Evolutionary conservation across 495 filamentous ascomycete genomes (phyloP), one percentile per base, ranked within the genome.

Genomic region (Lophiotrema nucula): DNA sequence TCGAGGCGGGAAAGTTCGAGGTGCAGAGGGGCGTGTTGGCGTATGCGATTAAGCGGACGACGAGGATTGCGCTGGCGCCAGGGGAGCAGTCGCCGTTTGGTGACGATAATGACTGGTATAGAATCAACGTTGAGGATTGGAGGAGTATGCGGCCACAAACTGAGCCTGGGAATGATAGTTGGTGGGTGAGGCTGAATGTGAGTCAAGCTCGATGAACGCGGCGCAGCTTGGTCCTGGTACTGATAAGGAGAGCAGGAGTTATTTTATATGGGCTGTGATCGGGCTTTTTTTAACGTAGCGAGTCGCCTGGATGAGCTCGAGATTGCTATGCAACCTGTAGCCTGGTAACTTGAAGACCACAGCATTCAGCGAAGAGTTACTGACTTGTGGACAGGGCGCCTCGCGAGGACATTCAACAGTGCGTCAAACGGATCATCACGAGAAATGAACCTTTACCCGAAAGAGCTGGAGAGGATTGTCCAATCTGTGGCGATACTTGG

Each of bases 141-240:
- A 41, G 37, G 21, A 31, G 21, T 13, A 28, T 51, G 45, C 52
- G 15, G 43, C 43, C 44, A 23, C 12, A 11, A 28, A 48, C 15
- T 2, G 28, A 11, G 43, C 3, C 22, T 10, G 28, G 13, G 4
- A 42, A 43, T 42, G 55, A 50, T 35, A 33, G 22, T 44, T 58
- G 55, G 55, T 58, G 55, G 55, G 18, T 43, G 33, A 43, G 55
- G 46, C 22, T 58, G 45, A 8, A 56, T 42, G 47, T 50, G 23
- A 51, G 46, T 43, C 1, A 16, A 22, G 16, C 4, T 25, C 28
- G n/a, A n/a, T n/a, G n/a, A n/a, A n/a, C n/a, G n/a, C n/a, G n/a
- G n/a, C n/a, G n/a, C n/a, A n/a, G n/a, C n/a, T n/a, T n/a, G n/a
- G n/a, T n/a, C n/a, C n/a, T n/a, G n/a, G 13, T 4, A 43, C 31